Evolutionary conservation across 140 eudicot genomes (phyloP).

Genomic region (Anethum foeniculum): DNA sequence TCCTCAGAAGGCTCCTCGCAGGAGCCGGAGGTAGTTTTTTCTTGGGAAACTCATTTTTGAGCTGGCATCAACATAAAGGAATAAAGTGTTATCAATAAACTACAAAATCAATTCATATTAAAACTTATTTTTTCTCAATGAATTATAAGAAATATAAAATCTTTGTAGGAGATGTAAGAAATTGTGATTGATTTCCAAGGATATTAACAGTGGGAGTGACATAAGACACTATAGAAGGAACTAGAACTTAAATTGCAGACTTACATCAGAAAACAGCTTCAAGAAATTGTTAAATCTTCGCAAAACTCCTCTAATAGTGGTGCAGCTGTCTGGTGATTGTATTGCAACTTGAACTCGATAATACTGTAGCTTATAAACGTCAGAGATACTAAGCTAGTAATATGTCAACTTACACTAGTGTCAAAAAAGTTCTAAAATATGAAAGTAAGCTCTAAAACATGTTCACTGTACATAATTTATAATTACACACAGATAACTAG

Average conservation of each 20-base stretch:
- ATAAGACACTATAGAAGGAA: not conserved
- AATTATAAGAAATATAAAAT: not conserved
- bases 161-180: not conserved
- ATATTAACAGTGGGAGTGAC: not conserved
- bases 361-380: constrained; percentile 48
- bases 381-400: constrained; percentile 5
- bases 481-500: not conserved
- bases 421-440: not conserved
- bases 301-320: constrained; percentile 48
- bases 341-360: constrained; percentile 77
- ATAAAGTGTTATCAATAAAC: not conserved
- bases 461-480: not conserved
- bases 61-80: constrained; percentile 32
- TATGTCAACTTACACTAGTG: not conserved
- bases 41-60: constrained; percentile 48
- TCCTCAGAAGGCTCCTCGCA: constrained; percentile 53
- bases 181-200: not conserved
- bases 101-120: not conserved
- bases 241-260: constrained; percentile 10
- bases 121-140: not conserved
- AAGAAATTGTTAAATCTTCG: constrained; percentile 76
- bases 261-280: constrained; percentile 66
- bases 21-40: constrained; percentile 63
- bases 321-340: constrained; percentile 80
- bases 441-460: not conserved